Evolutionary conservation across 176 grass and related monocot genomes (phyloP), one percentile per base, ranked within the genome.

Genomic region (Avena eriantha): DNA sequence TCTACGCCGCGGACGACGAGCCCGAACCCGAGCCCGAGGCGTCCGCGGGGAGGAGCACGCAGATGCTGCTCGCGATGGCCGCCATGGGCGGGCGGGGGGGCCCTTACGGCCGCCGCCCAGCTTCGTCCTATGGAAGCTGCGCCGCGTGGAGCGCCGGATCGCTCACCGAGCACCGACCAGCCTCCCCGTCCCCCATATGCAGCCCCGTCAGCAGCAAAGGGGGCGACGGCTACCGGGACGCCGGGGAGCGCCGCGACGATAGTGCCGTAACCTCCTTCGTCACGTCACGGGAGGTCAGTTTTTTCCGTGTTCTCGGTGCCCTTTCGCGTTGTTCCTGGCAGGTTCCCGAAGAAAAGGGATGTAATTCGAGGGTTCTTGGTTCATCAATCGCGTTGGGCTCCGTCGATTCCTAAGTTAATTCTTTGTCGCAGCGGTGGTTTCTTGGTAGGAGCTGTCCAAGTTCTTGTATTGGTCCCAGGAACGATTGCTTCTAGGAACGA

Each of bases 121-220:
- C 75, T 51, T 92, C 91, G 19, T 89, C 87, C 39, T 92, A 89
- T 68, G 91, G 91, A 35, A 92, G 90, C 68, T 92, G 90, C 83
- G 84, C 87, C 79, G 90, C 83, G 16, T 88, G 90, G 87, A 92
- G 87, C 80, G 83, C 84, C 41, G 90, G 87, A 6, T 89, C 90
- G 48, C 87, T 92, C 75, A 89, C 80, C 75, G 41, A 83, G 29
- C 87, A 92, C 85, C 76, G 94, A 69, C 91, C 94, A 21, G 76
- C 84, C 11, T 91, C 94, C 10, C 94, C 94, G 1, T 95, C 89
- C 55, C 94, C 94, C n/a, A 83, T 95, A 57, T 95, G 91, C 80
- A 95, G 94, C 81, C 89, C 94, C 56, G 88, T 91, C 16, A 93
- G 57, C 72, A 85, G 86, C 74, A 78, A 33, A 45, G 86, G 58